phyloP scores from a whole-genome alignment of 2,329 filamentous ascomycete genomes.

The Alternaria triticimaculans region DNA sequence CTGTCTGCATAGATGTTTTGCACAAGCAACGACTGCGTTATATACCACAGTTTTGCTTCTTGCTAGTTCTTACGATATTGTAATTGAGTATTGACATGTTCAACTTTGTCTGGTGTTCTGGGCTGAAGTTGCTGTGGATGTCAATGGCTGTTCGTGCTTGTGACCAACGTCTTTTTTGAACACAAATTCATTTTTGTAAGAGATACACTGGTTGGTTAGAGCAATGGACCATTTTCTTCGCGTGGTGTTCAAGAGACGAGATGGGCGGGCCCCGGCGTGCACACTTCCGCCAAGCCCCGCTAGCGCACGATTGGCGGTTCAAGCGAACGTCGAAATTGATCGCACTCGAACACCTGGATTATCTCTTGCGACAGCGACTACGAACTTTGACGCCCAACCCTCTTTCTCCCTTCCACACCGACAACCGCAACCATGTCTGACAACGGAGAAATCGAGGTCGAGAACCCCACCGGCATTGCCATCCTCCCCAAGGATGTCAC shows the following conservation, averaged over 20 bases:
- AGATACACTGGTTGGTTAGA: neutral
- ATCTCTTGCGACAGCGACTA: conserved; percentile 37
- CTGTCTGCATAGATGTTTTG: conserved; percentile 8
- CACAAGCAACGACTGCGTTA: conserved; percentile 20
- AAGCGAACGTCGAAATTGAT: conserved; percentile 21
- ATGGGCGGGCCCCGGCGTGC: neutral
- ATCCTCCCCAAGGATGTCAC: conserved; percentile 93
- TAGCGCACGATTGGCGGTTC: conserved; percentile 19
- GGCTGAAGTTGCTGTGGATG: neutral
- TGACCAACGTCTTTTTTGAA: fast-evolving
- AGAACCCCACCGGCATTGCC: conserved; percentile 74
- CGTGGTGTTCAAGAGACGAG: neutral
- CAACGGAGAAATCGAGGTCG: conserved; percentile 88
- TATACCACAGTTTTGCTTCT: conserved; percentile 33
- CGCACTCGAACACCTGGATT: conserved; percentile 19
- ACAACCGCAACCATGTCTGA: conserved; percentile 76
- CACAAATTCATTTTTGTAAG: too few relatives aligned
- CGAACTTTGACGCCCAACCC: conserved; percentile 34
- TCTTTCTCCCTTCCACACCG: conserved; percentile 29
- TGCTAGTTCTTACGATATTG: conserved; percentile 7
- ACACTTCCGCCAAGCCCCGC: conserved; percentile 22
- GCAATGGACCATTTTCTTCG: neutral
- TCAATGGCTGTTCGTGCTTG: neutral
- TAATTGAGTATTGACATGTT: neutral
- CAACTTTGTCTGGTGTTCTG: neutral